A percentile compares a stretch with the other conserved stretches of the same genome.
phyloP scores from a whole-genome alignment of 176 grass and related monocot species.

The Oryza meyeriana region DNA sequence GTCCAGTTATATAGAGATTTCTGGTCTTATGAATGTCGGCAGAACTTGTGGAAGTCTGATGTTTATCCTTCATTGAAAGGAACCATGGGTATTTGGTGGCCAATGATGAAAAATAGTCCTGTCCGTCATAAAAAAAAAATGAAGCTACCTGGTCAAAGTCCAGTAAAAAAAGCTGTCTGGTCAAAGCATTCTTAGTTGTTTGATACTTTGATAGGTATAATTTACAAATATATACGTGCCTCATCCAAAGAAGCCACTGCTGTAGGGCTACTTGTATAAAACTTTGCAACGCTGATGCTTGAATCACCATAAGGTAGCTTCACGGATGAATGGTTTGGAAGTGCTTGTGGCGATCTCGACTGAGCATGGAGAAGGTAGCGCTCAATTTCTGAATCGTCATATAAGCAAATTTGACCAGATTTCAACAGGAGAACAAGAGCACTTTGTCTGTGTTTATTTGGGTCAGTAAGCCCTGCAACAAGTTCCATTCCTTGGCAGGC shows the following conservation, averaged over 20 bases:
- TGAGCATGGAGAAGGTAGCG: slow-evolving; percentile 71
- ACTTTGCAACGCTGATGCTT: slow-evolving; percentile 52
- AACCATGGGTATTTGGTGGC: slow-evolving; percentile 66
- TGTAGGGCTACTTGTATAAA: slow-evolving; percentile 57
- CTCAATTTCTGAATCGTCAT: slow-evolving; percentile 88
- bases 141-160: slow-evolving; percentile 15
- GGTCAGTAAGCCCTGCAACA: slow-evolving; percentile 59
- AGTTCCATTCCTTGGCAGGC: slow-evolving; percentile 72
- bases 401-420: slow-evolving; percentile 76
- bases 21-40: slow-evolving; percentile 63
- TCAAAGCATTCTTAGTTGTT: slow-evolving; percentile 25
- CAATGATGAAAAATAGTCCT: slow-evolving; percentile 62
- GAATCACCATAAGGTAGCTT: slow-evolving; percentile 75
- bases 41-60: slow-evolving; percentile 41
- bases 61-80: slow-evolving; percentile 72
- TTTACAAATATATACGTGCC: slow-evolving; percentile 51
- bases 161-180: slow-evolving; percentile 25
- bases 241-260: slow-evolving; percentile 43
- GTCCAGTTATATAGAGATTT: slow-evolving; percentile 84
- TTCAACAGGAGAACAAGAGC: slow-evolving; percentile 77
- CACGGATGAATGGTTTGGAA: slow-evolving; percentile 64
- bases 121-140: slow-evolving; percentile 13
- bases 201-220: slow-evolving; percentile 31
- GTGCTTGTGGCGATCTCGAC: slow-evolving; percentile 64
- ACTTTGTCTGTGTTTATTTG: slow-evolving; percentile 68